Conservation (phyloP, 2,329 filamentous ascomycete species). For the Apiospora koreana region DNA sequence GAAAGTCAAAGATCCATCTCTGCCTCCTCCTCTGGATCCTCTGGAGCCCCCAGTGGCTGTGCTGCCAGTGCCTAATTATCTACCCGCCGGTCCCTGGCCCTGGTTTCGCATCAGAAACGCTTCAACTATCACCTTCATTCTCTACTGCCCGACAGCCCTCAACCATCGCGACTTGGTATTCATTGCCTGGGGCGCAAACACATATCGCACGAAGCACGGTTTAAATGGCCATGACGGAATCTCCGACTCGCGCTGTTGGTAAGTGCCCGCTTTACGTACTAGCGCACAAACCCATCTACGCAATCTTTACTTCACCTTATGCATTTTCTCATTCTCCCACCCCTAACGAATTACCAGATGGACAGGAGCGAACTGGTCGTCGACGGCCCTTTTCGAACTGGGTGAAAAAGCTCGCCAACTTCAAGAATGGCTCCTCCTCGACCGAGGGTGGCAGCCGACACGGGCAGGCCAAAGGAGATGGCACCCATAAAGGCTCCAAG, state of each 20-base stretch:
- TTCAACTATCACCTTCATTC: not conserved
- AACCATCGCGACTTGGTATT: not conserved
- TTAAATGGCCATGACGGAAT: constrained; percentile 32
- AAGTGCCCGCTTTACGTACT: constrained; percentile 17
- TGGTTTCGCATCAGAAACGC: not conserved
- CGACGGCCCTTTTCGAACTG: constrained; percentile 87
- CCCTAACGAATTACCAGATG: constrained; percentile 52
- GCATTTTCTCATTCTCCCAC: not conserved
- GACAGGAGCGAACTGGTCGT: constrained; percentile 61
- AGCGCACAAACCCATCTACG: not conserved
- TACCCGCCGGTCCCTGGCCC: not conserved
- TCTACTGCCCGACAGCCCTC: not conserved
- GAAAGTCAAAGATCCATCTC: constrained; percentile 8
- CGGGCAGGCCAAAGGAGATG: constrained; percentile 41
- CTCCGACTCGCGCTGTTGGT: constrained; percentile 27
- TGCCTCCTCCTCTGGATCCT: not conserved
- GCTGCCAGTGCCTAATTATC: constrained; percentile 1
- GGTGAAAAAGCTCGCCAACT: constrained; percentile 90
- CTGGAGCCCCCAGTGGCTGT: constrained; percentile 6
- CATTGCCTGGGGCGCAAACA: not conserved
- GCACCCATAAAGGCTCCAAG: constrained; percentile 47
- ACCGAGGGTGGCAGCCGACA: constrained; percentile 50
- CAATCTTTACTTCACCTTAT: not conserved
- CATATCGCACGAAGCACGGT: not conserved
- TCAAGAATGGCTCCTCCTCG: constrained; percentile 71